Percentiles rank a stretch among this genome's conserved stretches.
These are phyloP conservation scores for Ajuga reptans DNA, from an alignment of 305 asterid species.

Conservation along the genomic window DNA sequence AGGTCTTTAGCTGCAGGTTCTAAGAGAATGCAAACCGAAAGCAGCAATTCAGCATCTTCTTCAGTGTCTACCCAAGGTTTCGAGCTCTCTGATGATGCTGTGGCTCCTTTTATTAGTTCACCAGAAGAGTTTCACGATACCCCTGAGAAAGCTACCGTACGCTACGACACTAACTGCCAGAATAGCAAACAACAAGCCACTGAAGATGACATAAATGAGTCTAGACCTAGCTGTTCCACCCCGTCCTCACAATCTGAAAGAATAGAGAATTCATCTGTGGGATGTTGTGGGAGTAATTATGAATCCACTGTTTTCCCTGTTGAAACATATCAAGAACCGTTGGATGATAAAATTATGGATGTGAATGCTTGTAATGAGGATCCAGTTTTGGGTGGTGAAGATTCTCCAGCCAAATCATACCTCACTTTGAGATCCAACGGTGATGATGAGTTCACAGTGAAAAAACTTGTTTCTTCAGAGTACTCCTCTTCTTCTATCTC, in stretches of 20 bases:
- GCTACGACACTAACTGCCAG: constrained; percentile 26
- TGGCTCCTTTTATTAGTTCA: constrained; percentile 34
- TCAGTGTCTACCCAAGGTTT: constrained; percentile 64
- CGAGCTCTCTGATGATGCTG: constrained; percentile 55
- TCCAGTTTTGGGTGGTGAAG: constrained; percentile 20
- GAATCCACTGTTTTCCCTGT: constrained; percentile 23
- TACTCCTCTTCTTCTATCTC: constrained; percentile 26
- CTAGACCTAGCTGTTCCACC: constrained; percentile 48
- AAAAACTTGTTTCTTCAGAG: constrained; percentile 36
- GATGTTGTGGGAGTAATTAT: constrained; percentile 26
- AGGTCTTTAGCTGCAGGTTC: constrained; percentile 34
- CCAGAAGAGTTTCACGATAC: constrained; percentile 29
- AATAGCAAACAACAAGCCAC: constrained; percentile 28
- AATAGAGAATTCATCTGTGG: constrained; percentile 27
- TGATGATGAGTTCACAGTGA: constrained; percentile 48
- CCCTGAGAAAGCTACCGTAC: constrained; percentile 33
- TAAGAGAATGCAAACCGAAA: constrained; percentile 47
- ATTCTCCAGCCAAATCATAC: constrained; percentile 17
- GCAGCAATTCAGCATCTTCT: constrained; percentile 75
- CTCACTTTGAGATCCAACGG: constrained; percentile 28
- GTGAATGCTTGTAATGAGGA: constrained; percentile 32
- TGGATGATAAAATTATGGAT: constrained; percentile 34
- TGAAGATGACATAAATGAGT: constrained; percentile 43
- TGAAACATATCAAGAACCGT: constrained; percentile 26
- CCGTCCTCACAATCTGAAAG: constrained; percentile 46